A percentile compares a stretch with the other conserved stretches of the same genome.
phyloP scores from a whole-genome alignment of 306 rosid genomes.

The Potentilla sterilis region DNA sequence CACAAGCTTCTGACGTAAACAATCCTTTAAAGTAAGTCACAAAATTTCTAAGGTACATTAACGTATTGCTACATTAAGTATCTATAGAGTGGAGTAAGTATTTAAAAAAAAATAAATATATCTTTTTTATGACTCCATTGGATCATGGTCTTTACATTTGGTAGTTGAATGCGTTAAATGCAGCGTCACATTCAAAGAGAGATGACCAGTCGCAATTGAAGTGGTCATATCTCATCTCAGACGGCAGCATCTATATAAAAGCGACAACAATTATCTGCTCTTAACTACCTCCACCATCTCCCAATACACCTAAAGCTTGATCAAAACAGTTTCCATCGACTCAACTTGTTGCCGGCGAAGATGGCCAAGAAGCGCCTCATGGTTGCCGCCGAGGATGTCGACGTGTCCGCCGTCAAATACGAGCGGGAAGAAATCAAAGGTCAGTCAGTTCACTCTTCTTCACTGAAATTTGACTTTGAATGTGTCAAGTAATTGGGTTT shows the following conservation, averaged over 20 bases:
- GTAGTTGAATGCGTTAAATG: too few relatives aligned
- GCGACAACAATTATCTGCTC: neutral
- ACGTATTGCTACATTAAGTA: too few relatives aligned
- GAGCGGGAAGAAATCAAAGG: slow-evolving; percentile 54
- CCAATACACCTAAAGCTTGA: neutral
- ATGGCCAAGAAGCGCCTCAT: slow-evolving; percentile 72
- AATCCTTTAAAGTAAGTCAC: too few relatives aligned
- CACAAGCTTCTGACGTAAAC: too few relatives aligned
- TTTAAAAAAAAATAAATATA: too few relatives aligned
- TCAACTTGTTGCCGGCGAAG: neutral
- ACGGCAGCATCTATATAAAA: neutral
- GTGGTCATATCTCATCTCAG: neutral
- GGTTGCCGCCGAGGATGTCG: slow-evolving; percentile 66
- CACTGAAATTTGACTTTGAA: neutral
- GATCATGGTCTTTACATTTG: too few relatives aligned
- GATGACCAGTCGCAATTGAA: neutral
- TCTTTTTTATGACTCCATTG: too few relatives aligned
- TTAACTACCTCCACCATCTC: neutral
- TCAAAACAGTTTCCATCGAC: neutral
- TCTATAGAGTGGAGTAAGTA: too few relatives aligned
- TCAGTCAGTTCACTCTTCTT: neutral
- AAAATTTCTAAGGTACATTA: too few relatives aligned
- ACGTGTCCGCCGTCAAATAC: slow-evolving; percentile 59
- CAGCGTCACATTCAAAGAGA: neutral
- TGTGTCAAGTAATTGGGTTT: slow-evolving; percentile 2